Base-by-base conservation (phyloP, 83 land plant genomes). In the Thuja plicata region DNA sequence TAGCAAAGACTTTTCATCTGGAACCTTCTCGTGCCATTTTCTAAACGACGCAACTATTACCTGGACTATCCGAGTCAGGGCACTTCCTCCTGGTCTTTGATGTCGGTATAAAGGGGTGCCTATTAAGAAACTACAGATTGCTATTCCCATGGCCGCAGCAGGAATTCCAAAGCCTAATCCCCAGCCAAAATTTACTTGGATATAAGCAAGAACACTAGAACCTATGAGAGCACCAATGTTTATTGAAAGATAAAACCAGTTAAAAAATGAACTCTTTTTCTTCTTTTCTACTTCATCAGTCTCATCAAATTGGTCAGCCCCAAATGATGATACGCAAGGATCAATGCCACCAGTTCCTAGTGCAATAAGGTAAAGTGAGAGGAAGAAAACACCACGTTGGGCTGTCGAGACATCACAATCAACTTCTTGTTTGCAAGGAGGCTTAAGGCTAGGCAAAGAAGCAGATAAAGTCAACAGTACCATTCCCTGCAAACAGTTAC, bases 301-400 rank as follows among this genome's bases (percentile, higher is more conserved):
- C 46, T 92, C 96, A 90, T 95, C 97, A 85, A 96, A 96, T 88
- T 96, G 97, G 85, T 96, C 97, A 7, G 97, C 96, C n/a, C 97
- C 97, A 88, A 92, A 95, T 7, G 96, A 93, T 8, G 96, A 94
- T n/a, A 96, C 96, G 38, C 96, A 95, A 2, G 97, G 95, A 87
- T 96, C 95, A 88, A 95, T 95, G 30, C 97, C 97, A 50, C 97
- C 97, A 71, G 97, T 95, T 32, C 95, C 96, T 34, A 94, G 88
- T 1, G 97, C 97, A 73, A 95, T 94, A 74, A 95, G 60, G 89
- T 95, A 95, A 6, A 95, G 91, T 0, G 95, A 91, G n/a, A 90
- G 19, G 87, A 92, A 95, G 78, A 81, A 86, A 35, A 88, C 92
- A 16, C 94, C 89, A 9, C 80, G 89, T 89, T 95, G 93, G 21